Base-by-base conservation (phyloP, 2,329 filamentous ascomycete species). In the Alternaria alternata region DNA sequence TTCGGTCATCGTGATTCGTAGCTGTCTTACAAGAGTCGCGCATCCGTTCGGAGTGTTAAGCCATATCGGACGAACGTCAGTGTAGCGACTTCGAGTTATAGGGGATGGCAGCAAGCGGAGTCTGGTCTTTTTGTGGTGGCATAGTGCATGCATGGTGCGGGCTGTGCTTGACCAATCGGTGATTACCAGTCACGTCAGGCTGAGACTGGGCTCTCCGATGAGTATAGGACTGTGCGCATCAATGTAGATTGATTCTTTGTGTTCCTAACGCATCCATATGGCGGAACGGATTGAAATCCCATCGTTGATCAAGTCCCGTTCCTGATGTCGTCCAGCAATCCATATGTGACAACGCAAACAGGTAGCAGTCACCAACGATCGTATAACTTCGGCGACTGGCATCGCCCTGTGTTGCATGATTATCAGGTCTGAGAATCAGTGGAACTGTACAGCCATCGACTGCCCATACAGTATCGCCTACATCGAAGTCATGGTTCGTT, bases 251-350 rank as follows among this genome's bases (percentile, higher is more conserved):
- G 22, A 63, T 61, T 14, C 7, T 51, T 18, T 61, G 57, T 22
- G 61, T 63, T 18, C 54, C 61, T 47, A 53, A 20, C 8, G 39
- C 43, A 18, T 59, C 51, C 62, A 64, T 59, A 36, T 52, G 52
- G 18, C 62, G 62, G 22, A 64, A 64, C 9, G 62, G 62, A 34
- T 64, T 49, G 24, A 64, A 64, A 11, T 59, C 48, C 62, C 62
- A 64, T 42, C 60, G 34, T 44, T 57, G 52, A 16, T 59, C 51
- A 14, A 56, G 42, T 8, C 59, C 62, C 18, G 47, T 57, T 5
- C 62, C 62, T 41, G 55, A 41, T 41, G 52, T 58, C 7, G 30
- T 47, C 55, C 55, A 64, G 39, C 62, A 64, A 34, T 62, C 59
- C 30, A 62, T 39, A 20, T 64, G 62, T 18, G 52, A 53, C 28